Conservation (phyloP, 805 yeast species). For the Starmera dryadoides region DNA sequence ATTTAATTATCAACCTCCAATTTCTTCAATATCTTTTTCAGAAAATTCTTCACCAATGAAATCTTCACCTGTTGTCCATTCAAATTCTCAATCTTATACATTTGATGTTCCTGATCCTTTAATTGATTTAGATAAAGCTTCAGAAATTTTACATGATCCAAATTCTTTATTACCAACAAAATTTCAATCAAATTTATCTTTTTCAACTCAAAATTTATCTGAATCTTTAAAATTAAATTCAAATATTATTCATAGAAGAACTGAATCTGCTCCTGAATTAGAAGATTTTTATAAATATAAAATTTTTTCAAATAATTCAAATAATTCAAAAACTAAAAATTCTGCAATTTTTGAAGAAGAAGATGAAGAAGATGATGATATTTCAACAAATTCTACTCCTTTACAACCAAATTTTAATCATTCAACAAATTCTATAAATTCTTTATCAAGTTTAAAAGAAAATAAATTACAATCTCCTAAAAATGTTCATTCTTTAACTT, state of each 20-base stretch:
- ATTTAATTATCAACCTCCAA: no score
- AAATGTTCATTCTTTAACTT: conserved; percentile 4
- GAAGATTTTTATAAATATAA: conserved; percentile 23
- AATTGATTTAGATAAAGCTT: conserved; percentile 49
- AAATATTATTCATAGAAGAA: conserved; percentile 36
- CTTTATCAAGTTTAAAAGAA: neutral
- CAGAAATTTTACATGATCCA: conserved; percentile 28
- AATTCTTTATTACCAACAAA: neutral
- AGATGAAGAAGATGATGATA: conserved; percentile 17
- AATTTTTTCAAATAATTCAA: conserved; percentile 2
- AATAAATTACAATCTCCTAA: conserved; percentile 1
- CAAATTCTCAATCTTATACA: conserved; percentile 18
- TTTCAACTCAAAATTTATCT: neutral
- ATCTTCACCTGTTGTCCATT: conserved; percentile 11
- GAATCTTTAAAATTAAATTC: conserved; percentile 13
- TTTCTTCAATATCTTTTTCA: no score
- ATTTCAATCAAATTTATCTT: conserved; percentile 3
- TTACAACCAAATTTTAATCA: conserved; percentile 11
- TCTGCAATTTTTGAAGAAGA: conserved; percentile 27
- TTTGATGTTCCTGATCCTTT: conserved; percentile 42
- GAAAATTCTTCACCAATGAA: conserved; percentile 16
- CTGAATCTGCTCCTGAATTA: conserved; percentile 52
- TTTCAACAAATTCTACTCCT: conserved; percentile 6
- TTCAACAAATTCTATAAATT: conserved; percentile 6
- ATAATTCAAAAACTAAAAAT: conserved; percentile 7